A percentile compares a stretch with the other conserved stretches of the same genome.
Conservation (phyloP, 225 moss, liverwort and hornwort species). For the Pseudoscleropodium purum region DNA sequence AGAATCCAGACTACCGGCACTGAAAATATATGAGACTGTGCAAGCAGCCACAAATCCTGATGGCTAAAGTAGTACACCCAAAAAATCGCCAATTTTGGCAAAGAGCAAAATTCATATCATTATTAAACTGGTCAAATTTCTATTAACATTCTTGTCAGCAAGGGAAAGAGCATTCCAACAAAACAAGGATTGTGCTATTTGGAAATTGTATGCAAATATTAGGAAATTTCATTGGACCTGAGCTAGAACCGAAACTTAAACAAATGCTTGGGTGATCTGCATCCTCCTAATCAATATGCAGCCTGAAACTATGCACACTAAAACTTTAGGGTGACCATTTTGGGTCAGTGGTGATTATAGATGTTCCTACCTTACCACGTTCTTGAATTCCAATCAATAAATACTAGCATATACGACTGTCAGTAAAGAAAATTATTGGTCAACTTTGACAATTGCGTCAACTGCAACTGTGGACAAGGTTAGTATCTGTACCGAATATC, state of each 20-base stretch:
- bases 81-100: not conserved
- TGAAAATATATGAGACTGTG: not conserved
- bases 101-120: not conserved
- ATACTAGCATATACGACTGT: not conserved
- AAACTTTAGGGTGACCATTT: not conserved
- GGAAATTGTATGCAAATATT: not conserved
- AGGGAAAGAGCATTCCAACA: not conserved
- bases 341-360: not conserved
- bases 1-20: not conserved
- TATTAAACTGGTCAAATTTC: not conserved
- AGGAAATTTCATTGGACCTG: not conserved
- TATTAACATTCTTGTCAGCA: not conserved
- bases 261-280: not conserved
- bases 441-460: not conserved
- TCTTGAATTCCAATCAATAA: not conserved
- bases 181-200: not conserved
- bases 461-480: not conserved
- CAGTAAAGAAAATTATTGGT: not conserved
- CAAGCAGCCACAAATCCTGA: not conserved
- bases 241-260: not conserved
- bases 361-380: too few species aligned
- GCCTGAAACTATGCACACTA: not conserved
- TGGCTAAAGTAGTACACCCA: not conserved
- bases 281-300: not conserved
- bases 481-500: constrained; percentile 62